Evolutionary conservation across 208 protist genomes (phyloP), one percentile per base, ranked within the genome.

Genomic region (Leishmania arabica): DNA sequence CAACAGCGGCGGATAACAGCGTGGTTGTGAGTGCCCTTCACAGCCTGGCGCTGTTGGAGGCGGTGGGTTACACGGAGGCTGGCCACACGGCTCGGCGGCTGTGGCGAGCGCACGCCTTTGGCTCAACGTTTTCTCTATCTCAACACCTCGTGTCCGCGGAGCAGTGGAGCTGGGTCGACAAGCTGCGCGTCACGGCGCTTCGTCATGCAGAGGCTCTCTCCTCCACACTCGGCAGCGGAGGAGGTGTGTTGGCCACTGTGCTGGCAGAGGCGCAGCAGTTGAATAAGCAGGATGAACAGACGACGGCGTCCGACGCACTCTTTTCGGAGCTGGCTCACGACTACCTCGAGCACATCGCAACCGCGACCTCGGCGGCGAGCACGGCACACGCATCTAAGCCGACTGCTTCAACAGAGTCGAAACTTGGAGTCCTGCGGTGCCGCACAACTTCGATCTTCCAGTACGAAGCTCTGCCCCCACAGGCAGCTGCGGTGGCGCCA

Each of bases 291-390:
- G 60, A 47, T 31, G 9, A 11, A 60, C 42, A 24, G 15, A 54
- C 49, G n/a, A 78, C 74, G 0, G 11, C 74, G 3, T 78, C 70
- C n/a, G 76, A 86, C 27, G 69, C 79, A 34, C 60, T 92, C 8
- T 89, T 92, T 64, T 78, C 77, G 1, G 83, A 80, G 3, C 84
- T 92, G 42, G 68, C 85, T 8, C 71, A 79, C 3, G 86, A 80
- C 31, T 85, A 86, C 51, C 21, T 78, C 2, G 7, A 37, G 24
- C 82, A 76, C 60, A 21, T 62, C 51, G 34, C 51, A 37, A 17
- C 27, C 45, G 45, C 69, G 45, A 65, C 65, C 31, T 72, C 76
- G 8, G 31, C 72, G 31, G 31, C 6, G 9, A 37, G 15, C 54
- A 51, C 5, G 8, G 5, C 6, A 24, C 37, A 49, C 27, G 15